Evolutionary conservation across 202 grass and related monocot species (phyloP).

Genomic region (Dendrocalamus latiflorus): DNA sequence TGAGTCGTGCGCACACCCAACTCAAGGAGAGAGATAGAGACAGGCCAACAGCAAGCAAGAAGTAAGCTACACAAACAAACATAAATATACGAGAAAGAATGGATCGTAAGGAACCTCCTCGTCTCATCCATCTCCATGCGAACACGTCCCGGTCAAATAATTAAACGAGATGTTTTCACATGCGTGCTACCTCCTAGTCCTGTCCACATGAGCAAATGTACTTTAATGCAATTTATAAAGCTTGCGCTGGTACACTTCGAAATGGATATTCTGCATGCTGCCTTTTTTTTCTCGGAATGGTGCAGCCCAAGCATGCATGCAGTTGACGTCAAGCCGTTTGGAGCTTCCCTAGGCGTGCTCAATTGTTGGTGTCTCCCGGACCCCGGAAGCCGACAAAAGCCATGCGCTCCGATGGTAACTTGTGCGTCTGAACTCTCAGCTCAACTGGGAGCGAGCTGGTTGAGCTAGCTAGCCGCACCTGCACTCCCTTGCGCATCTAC

Average conservation of each 20-base stretch:
- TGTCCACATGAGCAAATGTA: background rate
- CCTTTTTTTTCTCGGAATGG: background rate
- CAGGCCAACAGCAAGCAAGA: background rate
- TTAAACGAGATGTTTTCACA: background rate
- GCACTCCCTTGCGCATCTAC: background rate
- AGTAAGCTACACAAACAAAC: background rate
- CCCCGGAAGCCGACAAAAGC: conserved; percentile 30
- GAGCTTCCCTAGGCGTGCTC: conserved; percentile 12
- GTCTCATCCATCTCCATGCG: background rate
- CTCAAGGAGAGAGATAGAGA: background rate
- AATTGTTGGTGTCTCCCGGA: conserved; percentile 40
- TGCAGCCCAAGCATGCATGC: background rate
- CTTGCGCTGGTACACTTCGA: background rate
- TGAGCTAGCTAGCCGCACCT: background rate
- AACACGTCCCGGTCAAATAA: conserved; percentile 21
- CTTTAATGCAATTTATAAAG: background rate
- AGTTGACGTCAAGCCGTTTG: conserved; percentile 26
- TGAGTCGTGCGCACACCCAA: background rate
- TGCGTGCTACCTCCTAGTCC: background rate
- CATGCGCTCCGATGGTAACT: conserved; percentile 16
- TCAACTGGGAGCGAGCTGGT: background rate
- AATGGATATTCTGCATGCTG: background rate
- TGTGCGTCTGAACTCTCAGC: conserved; percentile 11
- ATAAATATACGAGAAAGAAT: conserved; percentile 4
- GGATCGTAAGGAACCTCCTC: conserved; percentile 30